Evolutionary conservation across 163 green algal genomes (phyloP), one percentile per base, ranked within the genome.

Genomic region (Prototheca stagnorum): DNA sequence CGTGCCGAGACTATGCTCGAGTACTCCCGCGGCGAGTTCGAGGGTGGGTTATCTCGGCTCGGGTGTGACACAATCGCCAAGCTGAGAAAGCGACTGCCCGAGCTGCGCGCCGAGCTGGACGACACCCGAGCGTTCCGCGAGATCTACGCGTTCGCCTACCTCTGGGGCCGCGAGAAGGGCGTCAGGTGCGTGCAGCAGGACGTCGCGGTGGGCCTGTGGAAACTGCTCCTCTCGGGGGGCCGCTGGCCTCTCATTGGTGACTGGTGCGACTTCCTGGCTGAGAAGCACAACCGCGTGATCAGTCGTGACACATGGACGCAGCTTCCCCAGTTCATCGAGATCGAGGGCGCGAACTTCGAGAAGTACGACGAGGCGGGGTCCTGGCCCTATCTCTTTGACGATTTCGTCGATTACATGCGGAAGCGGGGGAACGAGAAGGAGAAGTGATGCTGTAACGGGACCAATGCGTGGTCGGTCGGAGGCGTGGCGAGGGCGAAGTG

Each of bases 141-240:
- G 26, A 76, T 95, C 17, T 96, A 95, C 68, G 72, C 77, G 26
- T 96, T 77, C 45, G 78, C 86, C 1, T 96, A 92, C 63, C 54
- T 65, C 21, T 96, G 86, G 42, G 16, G 23, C 42, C 53, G 65
- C 22, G 69, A 93, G 64, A 83, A 87, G 45, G 82, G 82, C 5
- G 77, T 92, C 55, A 96, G 94, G 68, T 92, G 79, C 34, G 57
- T 96, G 47, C 75, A 86, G 48, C 67, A 94, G 46, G 83, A 94
- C 22, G 80, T 73, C 16, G 86, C 87, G 7, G 26, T 89, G n/a
- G 81, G 51, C 12, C 87, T 78, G 37, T 77, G 67, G 67, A 53
- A 61, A 29, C 53, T 78, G 29, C 47, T 78, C 26, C 57, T 78
- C 27, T 27, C 55, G 12, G 3, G 29, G 16, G 36, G 68, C 17